Evolutionary conservation across 495 filamentous ascomycete species (phyloP), one percentile per base, ranked within the genome.

Genomic region (Pyrenopolyporus hunteri): DNA sequence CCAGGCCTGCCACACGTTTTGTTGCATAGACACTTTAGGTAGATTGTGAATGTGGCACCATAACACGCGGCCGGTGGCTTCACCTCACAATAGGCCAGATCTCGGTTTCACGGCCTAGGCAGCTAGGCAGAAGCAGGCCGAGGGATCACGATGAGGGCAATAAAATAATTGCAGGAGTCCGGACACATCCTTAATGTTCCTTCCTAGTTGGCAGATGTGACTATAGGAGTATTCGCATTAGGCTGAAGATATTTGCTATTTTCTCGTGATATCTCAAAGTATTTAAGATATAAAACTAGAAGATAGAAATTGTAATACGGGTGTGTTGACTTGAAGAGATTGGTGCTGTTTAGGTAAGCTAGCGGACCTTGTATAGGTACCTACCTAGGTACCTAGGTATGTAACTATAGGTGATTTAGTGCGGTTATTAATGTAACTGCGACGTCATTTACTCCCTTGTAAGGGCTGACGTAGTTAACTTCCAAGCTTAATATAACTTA

Each of bases 401-500:
- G 13, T 16, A 36, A 22, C 14, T 4, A 26, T 46, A 48, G 36
- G 39, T 43, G 25, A 36, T 3, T 35, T n/a, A n/a, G n/a, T n/a
- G n/a, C n/a, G 3, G 14, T 32, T 37, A 2, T 32, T 6, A 5
- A 19, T 33, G 50, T 44, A 58, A 50, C 43, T 54, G 37, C 62
- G 28, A 64, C 61, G 61, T 64, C 61, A 64, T 64, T 43, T 44
- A 19, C n/a, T 55, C 33, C 53, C 33, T 26, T 49, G 42, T 35
- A 40, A 31, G 31, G 14, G 29, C 62, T 65, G 62, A 65, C 62
- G 62, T 65, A 65, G 62, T 65, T 56, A 56, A 65, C 31, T 65
- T 59, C 39, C 48, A 64, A 59, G 48, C 42, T 55, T 17, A 25
- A 14, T 33, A 16, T 48, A 16, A 46, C 28, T 39, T 48, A 6